phyloP scores from a whole-genome alignment of 192 early-diverging fungal species.

The Entomortierella lignicola region DNA sequence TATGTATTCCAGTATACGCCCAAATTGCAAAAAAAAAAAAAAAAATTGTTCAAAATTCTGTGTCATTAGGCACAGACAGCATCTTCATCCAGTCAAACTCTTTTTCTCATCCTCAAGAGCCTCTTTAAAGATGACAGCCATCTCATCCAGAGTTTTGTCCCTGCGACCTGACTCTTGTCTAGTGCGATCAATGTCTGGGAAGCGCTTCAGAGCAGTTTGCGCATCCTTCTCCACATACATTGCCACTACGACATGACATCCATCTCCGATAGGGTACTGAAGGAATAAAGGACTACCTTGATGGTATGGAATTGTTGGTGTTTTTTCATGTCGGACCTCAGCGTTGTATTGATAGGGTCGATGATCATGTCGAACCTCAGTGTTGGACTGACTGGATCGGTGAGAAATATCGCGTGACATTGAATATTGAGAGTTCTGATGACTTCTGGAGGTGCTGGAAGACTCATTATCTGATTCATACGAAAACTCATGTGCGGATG shows the following conservation, averaged over 20 bases:
- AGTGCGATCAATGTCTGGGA: constrained; percentile 9
- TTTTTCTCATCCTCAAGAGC: constrained; percentile 22
- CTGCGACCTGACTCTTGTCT: constrained; percentile 7
- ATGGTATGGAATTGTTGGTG: not conserved
- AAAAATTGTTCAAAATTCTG: too few species aligned
- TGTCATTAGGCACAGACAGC: not conserved
- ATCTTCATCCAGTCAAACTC: not conserved
- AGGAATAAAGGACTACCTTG: constrained; percentile 18
- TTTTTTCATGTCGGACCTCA: too few species aligned
- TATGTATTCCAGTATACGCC: too few species aligned
- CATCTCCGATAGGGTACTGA: constrained; percentile 41
- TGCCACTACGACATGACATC: constrained; percentile 23
- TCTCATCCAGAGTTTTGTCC: constrained; percentile 15
- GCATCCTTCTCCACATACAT: constrained; percentile 36
- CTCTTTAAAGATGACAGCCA: constrained; percentile 17
- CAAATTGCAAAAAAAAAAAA: too few species aligned
- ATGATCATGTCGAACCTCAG: too few species aligned
- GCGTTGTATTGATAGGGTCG: too few species aligned
- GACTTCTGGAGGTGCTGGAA: too few species aligned
- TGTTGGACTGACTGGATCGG: too few species aligned
- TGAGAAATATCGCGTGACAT: too few species aligned
- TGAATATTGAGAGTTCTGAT: too few species aligned
- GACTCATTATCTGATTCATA: too few species aligned
- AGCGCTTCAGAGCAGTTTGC: not conserved
- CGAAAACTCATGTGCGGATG: too few species aligned